A percentile compares a stretch with the other conserved stretches of the same genome.
Evolutionary conservation across 2,329 filamentous ascomycete species (phyloP).

Genomic region (Claviceps fusiformis): DNA sequence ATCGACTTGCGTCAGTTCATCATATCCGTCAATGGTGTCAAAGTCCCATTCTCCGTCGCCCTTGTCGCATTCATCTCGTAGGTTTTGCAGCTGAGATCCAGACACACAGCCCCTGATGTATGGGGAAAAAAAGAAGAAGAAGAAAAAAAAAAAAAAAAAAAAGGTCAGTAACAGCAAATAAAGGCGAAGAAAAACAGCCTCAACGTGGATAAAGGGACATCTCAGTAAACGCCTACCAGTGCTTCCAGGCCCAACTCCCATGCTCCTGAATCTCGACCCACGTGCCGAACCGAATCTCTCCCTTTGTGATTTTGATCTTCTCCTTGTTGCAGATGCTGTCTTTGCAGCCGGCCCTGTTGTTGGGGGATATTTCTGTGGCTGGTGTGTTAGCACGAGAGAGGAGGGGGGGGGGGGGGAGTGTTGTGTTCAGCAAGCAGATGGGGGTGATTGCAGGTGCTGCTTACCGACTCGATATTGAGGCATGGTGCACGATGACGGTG

Average conservation of each 20-base stretch:
- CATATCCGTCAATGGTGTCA: constrained; percentile 64
- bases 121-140: background rate
- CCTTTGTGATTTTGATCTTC: constrained; percentile 61
- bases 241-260: constrained; percentile 63
- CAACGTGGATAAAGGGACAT: background rate
- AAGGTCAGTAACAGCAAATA: background rate
- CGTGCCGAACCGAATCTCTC: constrained; percentile 61
- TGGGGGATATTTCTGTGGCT: constrained; percentile 53
- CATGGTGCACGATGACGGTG: constrained; percentile 13
- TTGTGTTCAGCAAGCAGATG: no score
- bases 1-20: constrained; percentile 48
- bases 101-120: constrained; percentile 71
- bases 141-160: background rate
- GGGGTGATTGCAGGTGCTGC: constrained; percentile 8
- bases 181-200: no score
- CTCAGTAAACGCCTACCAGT: constrained; percentile 51
- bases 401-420: background rate
- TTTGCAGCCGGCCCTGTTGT: constrained; percentile 61
- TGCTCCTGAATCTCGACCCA: constrained; percentile 52
- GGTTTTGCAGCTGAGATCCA: constrained; percentile 54
- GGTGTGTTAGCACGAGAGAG: background rate
- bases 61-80: constrained; percentile 41
- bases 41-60: constrained; percentile 40
- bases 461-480: constrained; percentile 34
- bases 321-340: constrained; percentile 59